Evolutionary conservation across 164 flowering plant genomes (phyloP), one percentile per base, ranked within the genome.

Genomic region (Sedum album): DNA sequence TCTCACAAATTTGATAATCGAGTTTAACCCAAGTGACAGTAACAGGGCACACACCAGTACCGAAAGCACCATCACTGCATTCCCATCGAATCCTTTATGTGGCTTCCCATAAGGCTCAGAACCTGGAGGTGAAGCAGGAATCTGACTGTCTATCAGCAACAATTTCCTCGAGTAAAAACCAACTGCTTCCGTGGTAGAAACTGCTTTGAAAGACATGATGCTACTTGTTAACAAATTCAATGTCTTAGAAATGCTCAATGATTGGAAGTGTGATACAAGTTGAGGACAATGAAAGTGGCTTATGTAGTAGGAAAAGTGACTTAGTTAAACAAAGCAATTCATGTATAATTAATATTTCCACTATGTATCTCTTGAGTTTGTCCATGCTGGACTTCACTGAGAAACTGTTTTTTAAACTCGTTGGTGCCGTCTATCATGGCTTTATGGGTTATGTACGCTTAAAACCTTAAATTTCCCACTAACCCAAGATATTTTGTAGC

Each of bases 21-120:
- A 85, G 53, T 90, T 92, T 10, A 95, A 66, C n/a, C 88, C 99
- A 0, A 95, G 84, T 2, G 96, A 86, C 69, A 92, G 86, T 46
- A 95, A 79, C 35, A 95, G 71, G 42, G 94, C 96, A 66, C 97
- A 92, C 14, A 92, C 53, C 38, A 94, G 88, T 67, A 86, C 94
- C 18, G 93, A 90, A n/a, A n/a, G n/a, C n/a, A n/a, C 87, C 96
- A 92, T 80, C 0, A 87, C 89, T 13, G 89, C 82, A 67, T 92
- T 89, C 4, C 88, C 82, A 68, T 95, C 96, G 41, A 90, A 86
- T 70, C 73, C 77, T 66, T 68, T 77, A 35, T 73, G 65, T 10
- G 75, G 21, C 28, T 67, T 68, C 23, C 57, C 57, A 51, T n/a
- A 6, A 2, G 1, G 26, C 57, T 51, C 57, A 21, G 57, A 48